Evolutionary conservation across 192 early-diverging fungal species (phyloP).

Genomic region (Linnemannia schmuckeri): DNA sequence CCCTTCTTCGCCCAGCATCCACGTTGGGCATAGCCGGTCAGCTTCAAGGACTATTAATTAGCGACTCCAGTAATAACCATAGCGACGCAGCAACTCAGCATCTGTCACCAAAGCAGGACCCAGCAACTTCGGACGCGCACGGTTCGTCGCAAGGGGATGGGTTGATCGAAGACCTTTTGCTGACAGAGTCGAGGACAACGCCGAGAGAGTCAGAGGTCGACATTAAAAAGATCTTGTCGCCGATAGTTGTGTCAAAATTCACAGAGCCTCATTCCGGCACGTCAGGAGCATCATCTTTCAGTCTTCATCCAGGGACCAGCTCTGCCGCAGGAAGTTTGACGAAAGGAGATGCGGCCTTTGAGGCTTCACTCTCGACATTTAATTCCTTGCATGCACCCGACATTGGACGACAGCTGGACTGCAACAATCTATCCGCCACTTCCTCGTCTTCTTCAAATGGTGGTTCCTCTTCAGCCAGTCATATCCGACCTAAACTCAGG

Average conservation of each 20-base stretch:
- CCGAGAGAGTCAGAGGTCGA: conserved; percentile 8
- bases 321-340: not conserved
- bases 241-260: conserved; percentile 18
- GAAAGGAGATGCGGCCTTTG: not conserved
- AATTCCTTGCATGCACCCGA: not conserved
- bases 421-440: not conserved
- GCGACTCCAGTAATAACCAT: not conserved
- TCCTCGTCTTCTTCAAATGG: not conserved
- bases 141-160: not conserved
- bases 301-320: not conserved
- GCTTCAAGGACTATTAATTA: conserved; percentile 27
- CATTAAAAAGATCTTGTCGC: conserved; percentile 22
- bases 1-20: conserved; percentile 15
- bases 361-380: not conserved
- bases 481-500: conserved; percentile 33
- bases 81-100: not conserved
- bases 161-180: conserved; percentile 12
- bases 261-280: not conserved
- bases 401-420: not conserved
- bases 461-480: conserved; percentile 16
- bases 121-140: not conserved
- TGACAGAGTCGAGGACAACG: conserved; percentile 12
- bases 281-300: not conserved
- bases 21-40: conserved; percentile 5
- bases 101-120: not conserved